Base-by-base conservation (phyloP, 352 stramenopile species). In the Phytophthora boehmeriae region DNA sequence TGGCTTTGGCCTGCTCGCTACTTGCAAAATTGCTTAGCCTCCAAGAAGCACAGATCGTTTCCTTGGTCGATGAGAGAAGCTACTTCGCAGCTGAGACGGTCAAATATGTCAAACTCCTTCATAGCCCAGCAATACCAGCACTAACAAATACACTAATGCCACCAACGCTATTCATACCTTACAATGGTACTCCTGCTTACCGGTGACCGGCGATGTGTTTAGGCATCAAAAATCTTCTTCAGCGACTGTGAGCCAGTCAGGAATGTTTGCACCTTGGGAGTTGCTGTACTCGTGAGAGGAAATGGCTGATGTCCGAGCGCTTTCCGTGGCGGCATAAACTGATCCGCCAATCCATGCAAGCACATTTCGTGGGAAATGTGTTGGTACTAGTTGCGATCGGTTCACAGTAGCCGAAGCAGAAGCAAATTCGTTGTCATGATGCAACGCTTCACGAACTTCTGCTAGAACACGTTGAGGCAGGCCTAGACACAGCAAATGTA, bases 261-360 rank as follows among this genome's bases (percentile, higher is more conserved):
- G 66, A 2, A 88, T 59, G 32, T 60, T 55, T 3, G 62, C 69
- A n/a, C 64, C 64, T 44, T 63, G 66, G 47, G 27, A 76, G 59
- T 36, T 75, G 1, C 39, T 67, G 48, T 90, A 93, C 42, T 89
- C 81, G 30, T 77, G 67, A 2, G 73, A 61, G 0, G 81, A 83
- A 30, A 93, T 78, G n/a, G 73, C 71, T 11, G 63, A 61, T 0
- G 68, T 36, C 5, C 71, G 68, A 19, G 76, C 69, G n/a, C 41
- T 71, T 35, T 90, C 76, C 5, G 80, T 93, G 8, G 81, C 70
- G 16, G 79, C 87, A 32, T 88, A 94, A 63, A 96, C 72, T 16
- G 85, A 94, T 0, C 73, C 85, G 19, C 87, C 87, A 27, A 96
- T 65, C 87, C 87, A 96, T 2, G 74, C 60, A 22, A 94, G 63